A percentile compares a stretch with the other conserved stretches of the same genome.
These are phyloP conservation scores for Penicillium sp. DNA, from an alignment of 2,329 filamentous ascomycete genomes.

Conservation along the genomic window DNA sequence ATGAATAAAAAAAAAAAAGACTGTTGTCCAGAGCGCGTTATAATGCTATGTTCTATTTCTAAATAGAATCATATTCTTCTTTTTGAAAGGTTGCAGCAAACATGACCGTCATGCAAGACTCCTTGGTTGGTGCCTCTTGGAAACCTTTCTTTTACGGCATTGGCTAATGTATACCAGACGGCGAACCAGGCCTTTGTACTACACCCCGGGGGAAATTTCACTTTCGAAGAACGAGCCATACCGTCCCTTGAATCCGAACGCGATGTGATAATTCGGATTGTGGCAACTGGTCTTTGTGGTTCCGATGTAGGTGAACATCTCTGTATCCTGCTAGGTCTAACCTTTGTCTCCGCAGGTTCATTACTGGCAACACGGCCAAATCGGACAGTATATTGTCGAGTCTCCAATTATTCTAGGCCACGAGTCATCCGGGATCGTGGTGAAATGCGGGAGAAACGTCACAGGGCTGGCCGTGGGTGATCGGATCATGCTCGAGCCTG, in stretches of 20 bases:
- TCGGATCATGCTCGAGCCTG: constrained; percentile 74
- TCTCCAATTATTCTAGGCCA: constrained; percentile 60
- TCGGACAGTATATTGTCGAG: constrained; percentile 41
- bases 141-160: not conserved
- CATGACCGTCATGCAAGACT: constrained; percentile 2
- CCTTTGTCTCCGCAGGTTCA: constrained; percentile 33
- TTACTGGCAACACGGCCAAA: constrained; percentile 45
- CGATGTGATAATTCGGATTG: constrained; percentile 76
- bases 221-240: constrained; percentile 24
- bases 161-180: constrained; percentile 5
- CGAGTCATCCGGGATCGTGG: constrained; percentile 69
- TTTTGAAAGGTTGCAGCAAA: not conserved
- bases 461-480: constrained; percentile 64
- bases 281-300: constrained; percentile 85
- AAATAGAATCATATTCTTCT: not conserved
- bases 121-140: not conserved
- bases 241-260: constrained; percentile 44
- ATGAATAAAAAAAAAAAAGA: too few species aligned
- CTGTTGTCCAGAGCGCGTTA: not conserved
- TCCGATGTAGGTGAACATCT: constrained; percentile 64
- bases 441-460: constrained; percentile 60
- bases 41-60: not conserved
- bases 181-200: constrained; percentile 23
- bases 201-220: constrained; percentile 26
- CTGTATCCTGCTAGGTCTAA: not conserved